Conservation (phyloP, 345 rosid genomes). For the Turritis glabra region DNA sequence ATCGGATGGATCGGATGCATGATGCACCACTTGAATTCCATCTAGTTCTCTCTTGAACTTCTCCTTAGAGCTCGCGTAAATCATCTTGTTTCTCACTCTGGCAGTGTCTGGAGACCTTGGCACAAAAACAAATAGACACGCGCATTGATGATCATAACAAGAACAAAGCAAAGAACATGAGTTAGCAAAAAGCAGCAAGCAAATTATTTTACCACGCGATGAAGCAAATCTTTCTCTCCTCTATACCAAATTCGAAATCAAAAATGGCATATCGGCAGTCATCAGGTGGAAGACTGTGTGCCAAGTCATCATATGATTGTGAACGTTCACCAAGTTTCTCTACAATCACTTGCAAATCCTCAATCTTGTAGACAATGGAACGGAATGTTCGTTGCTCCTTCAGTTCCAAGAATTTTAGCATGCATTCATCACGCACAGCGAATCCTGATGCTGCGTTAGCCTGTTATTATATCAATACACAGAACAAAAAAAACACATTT, state of each 20-base stretch:
- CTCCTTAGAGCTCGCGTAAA: too few species aligned
- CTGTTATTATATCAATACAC: constrained; percentile 30
- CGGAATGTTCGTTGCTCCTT: constrained; percentile 65
- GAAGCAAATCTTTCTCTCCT: constrained; percentile 86
- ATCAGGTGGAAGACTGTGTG: constrained; percentile 49
- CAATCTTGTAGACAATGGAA: constrained; percentile 68
- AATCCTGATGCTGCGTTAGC: constrained; percentile 74
- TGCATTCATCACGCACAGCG: constrained; percentile 73
- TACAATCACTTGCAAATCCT: constrained; percentile 57
- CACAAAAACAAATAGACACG: too few species aligned
- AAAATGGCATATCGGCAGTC: constrained; percentile 77
- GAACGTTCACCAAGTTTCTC: constrained; percentile 60
- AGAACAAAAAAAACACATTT: neutral
- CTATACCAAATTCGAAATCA: constrained; percentile 67
- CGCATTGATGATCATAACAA: neutral
- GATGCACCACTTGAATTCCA: too few species aligned
- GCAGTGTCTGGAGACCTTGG: too few species aligned
- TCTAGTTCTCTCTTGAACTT: too few species aligned
- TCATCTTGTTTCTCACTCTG: too few species aligned
- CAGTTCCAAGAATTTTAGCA: constrained; percentile 59
- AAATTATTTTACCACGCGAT: constrained; percentile 51
- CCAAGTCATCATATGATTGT: constrained; percentile 57
- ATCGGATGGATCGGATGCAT: too few species aligned
- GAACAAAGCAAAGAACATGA: neutral
- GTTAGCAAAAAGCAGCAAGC: neutral